phyloP scores from a whole-genome alignment of 192 early-diverging fungal genomes.

The Helicostylum pulchrum region DNA sequence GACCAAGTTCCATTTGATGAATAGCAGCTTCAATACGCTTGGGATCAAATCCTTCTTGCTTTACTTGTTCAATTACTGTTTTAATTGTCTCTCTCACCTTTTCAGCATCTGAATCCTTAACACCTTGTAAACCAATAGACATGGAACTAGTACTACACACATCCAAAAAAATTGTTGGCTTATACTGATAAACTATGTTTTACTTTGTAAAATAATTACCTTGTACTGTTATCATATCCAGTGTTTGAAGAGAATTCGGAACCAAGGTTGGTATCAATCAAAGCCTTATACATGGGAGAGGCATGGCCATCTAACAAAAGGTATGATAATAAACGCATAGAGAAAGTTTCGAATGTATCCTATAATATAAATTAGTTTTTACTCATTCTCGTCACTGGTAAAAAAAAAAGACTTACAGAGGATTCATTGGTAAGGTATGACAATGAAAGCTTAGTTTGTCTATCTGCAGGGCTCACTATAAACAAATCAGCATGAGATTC shows the following conservation, averaged over 20 bases:
- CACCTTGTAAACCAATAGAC: conserved; percentile 88
- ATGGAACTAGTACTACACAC: conserved; percentile 52
- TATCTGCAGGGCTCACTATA: conserved; percentile 64
- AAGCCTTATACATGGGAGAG: conserved; percentile 89
- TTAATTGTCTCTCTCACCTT: conserved; percentile 67
- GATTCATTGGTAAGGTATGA: conserved; percentile 72
- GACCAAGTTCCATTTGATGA: conserved; percentile 84
- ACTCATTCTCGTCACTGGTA: background rate
- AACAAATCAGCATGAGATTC: background rate
- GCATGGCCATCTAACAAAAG: conserved; percentile 85
- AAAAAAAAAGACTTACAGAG: conserved; percentile 37
- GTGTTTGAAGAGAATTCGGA: conserved; percentile 87
- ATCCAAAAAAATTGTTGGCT: background rate
- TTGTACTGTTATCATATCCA: conserved; percentile 78
- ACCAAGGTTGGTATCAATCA: conserved; percentile 88
- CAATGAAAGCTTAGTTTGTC: conserved; percentile 77
- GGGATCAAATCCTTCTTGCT: conserved; percentile 73
- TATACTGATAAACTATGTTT: background rate
- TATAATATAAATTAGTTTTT: conserved; percentile 23
- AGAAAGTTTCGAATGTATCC: conserved; percentile 83
- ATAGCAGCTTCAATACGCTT: conserved; percentile 79
- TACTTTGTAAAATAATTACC: conserved; percentile 32
- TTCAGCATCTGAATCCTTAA: conserved; percentile 62
- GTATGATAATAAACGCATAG: conserved; percentile 72
- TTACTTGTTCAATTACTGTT: conserved; percentile 63